A percentile compares a stretch with the other conserved stretches of the same genome.
Evolutionary conservation across 768 basidiomycete species (phyloP).

Genomic region (Cytidiella melzeri): DNA sequence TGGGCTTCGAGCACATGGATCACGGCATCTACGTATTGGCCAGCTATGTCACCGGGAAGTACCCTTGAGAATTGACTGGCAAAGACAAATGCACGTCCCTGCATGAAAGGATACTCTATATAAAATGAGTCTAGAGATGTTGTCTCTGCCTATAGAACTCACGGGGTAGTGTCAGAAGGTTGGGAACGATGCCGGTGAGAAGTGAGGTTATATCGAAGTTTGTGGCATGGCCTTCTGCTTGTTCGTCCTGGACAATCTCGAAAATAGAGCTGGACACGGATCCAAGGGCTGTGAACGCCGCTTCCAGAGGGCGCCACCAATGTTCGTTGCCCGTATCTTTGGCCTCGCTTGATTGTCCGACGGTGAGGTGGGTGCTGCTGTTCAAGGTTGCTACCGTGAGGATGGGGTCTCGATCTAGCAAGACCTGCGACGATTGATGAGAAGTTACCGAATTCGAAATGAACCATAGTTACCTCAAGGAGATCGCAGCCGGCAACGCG

Average conservation of each 20-base stretch:
- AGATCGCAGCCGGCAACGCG: constrained; percentile 84
- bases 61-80: constrained; percentile 81
- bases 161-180: constrained; percentile 69
- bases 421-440: constrained; percentile 32
- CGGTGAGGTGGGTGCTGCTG: constrained; percentile 43
- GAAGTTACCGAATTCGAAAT: background rate
- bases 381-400: constrained; percentile 51
- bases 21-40: constrained; percentile 84
- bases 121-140: background rate
- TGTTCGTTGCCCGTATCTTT: constrained; percentile 49
- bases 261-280: constrained; percentile 73
- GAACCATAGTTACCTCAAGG: constrained; percentile 46
- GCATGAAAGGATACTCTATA: constrained; percentile 84
- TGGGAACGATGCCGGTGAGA: constrained; percentile 74
- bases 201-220: constrained; percentile 76
- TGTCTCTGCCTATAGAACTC: constrained; percentile 21
- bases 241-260: constrained; percentile 73
- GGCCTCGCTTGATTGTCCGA: constrained; percentile 48
- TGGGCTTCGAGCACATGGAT: constrained; percentile 75
- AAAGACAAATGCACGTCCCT: constrained; percentile 92
- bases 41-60: constrained; percentile 65
- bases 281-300: constrained; percentile 74
- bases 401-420: constrained; percentile 50
- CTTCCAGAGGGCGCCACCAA: constrained; percentile 94
- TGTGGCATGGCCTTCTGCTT: constrained; percentile 51